These are phyloP conservation scores for Fraxinus baroniana DNA, from an alignment of 305 asterid species.

Conservation along the genomic window DNA sequence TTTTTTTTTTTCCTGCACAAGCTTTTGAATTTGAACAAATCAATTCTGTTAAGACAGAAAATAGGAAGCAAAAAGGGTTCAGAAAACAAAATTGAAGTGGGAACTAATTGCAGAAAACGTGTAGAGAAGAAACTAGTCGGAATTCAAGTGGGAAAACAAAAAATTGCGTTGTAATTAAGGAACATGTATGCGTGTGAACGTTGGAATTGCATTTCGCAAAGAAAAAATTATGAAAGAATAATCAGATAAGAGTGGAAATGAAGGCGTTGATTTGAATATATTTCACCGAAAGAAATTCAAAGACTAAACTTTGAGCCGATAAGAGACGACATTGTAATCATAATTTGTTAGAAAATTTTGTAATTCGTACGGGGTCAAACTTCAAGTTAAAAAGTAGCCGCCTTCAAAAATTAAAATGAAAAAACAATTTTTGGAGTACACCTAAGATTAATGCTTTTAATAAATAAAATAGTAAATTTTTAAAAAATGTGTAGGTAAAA, in stretches of 20 bases:
- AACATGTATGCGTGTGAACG: too few relatives aligned
- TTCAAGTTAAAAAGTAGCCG: too few relatives aligned
- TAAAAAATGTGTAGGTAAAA: too few relatives aligned
- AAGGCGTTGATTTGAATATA: background rate
- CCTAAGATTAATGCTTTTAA: too few relatives aligned
- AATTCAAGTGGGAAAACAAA: background rate
- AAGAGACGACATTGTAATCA: too few relatives aligned
- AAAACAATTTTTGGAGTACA: too few relatives aligned
- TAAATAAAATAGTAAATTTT: too few relatives aligned
- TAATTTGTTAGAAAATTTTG: too few relatives aligned
- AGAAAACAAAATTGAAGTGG: background rate
- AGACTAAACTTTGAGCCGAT: background rate
- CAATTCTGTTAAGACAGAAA: background rate
- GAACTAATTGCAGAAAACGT: background rate
- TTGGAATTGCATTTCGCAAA: background rate
- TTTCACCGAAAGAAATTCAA: background rate
- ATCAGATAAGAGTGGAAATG: background rate
- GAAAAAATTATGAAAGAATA: background rate
- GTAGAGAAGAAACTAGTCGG: background rate
- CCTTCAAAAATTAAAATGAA: too few relatives aligned
- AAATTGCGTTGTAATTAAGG: background rate
- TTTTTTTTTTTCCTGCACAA: background rate
- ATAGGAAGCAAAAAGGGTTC: background rate
- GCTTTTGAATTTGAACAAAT: background rate
- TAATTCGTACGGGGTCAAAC: too few relatives aligned